A percentile compares a stretch with the other conserved stretches of the same genome.
Conservation (phyloP, 352 stramenopile genomes). For the Phytophthora cactorum region DNA sequence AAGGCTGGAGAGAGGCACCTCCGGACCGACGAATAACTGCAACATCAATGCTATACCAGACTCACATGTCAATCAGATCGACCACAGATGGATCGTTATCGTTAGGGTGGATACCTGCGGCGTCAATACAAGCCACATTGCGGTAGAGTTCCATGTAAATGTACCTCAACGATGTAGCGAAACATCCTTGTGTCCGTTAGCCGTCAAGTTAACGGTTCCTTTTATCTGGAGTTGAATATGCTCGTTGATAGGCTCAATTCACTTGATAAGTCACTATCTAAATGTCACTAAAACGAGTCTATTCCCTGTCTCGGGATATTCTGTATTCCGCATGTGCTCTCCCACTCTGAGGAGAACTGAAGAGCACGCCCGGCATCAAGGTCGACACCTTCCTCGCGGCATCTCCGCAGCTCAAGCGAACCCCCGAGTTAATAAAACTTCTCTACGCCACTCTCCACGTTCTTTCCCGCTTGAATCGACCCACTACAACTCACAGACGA, state of each 20-base stretch:
- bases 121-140: constrained; percentile 14
- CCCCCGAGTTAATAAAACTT: not conserved
- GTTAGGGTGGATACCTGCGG: constrained; percentile 9
- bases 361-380: constrained; percentile 8
- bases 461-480: constrained; percentile 1
- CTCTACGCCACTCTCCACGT: not conserved
- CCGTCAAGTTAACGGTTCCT: constrained; percentile 17
- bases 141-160: constrained; percentile 18
- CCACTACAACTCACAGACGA: constrained; percentile 15
- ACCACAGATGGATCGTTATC: not conserved
- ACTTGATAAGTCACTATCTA: constrained; percentile 2
- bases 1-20: constrained; percentile 4
- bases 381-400: not conserved
- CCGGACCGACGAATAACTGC: constrained; percentile 21
- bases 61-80: not conserved
- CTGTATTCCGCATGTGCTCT: constrained; percentile 18
- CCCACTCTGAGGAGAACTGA: constrained; percentile 25
- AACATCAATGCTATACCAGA: constrained; percentile 33
- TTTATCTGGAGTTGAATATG: constrained; percentile 8
- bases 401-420: not conserved
- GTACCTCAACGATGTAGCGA: constrained; percentile 11
- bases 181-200: constrained; percentile 24
- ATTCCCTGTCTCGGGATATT: constrained; percentile 13
- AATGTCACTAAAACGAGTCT: constrained; percentile 18
- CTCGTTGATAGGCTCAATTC: not conserved